Evolutionary conservation across 768 basidiomycete species (phyloP).

Genomic region (Auricularia heimuer): DNA sequence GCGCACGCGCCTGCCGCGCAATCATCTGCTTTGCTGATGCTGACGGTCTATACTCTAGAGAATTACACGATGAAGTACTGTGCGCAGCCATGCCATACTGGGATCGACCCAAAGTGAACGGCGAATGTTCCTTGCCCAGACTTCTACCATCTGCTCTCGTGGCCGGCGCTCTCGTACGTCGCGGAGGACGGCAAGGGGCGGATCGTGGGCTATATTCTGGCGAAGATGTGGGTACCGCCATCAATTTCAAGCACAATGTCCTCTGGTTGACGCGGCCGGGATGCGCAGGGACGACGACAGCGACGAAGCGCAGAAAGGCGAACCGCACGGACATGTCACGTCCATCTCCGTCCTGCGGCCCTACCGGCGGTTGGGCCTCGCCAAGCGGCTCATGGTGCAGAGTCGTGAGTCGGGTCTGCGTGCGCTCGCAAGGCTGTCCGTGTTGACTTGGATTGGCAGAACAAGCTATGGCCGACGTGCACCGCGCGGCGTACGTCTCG

Average conservation of each 20-base stretch:
- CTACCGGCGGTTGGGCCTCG: slow-evolving; percentile 37
- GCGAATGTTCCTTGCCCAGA: slow-evolving; percentile 34
- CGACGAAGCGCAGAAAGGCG: not conserved
- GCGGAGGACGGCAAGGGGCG: slow-evolving; percentile 83
- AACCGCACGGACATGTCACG: slow-evolving; percentile 39
- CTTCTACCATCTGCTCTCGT: slow-evolving; percentile 82
- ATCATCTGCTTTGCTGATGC: not conserved
- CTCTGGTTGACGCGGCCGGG: not conserved
- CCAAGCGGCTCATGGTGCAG: slow-evolving; percentile 39
- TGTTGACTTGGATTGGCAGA: slow-evolving; percentile 36
- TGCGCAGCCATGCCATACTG: slow-evolving; percentile 22
- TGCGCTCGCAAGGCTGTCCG: slow-evolving; percentile 9
- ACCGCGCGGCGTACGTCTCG: slow-evolving; percentile 74
- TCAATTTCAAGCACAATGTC: too few relatives aligned
- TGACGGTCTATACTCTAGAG: slow-evolving; percentile 33
- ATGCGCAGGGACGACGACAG: not conserved
- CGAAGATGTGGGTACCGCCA: slow-evolving; percentile 59
- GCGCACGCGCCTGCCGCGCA: not conserved
- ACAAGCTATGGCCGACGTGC: slow-evolving; percentile 84
- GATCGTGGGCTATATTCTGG: slow-evolving; percentile 92
- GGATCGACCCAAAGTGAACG: not conserved
- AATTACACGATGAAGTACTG: slow-evolving; percentile 81
- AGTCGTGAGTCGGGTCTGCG: slow-evolving; percentile 20
- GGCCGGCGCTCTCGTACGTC: slow-evolving; percentile 92
- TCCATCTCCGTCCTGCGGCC: slow-evolving; percentile 40